Evolutionary conservation across 805 yeast species (phyloP).

Genomic region (Saturnispora saitoi): DNA sequence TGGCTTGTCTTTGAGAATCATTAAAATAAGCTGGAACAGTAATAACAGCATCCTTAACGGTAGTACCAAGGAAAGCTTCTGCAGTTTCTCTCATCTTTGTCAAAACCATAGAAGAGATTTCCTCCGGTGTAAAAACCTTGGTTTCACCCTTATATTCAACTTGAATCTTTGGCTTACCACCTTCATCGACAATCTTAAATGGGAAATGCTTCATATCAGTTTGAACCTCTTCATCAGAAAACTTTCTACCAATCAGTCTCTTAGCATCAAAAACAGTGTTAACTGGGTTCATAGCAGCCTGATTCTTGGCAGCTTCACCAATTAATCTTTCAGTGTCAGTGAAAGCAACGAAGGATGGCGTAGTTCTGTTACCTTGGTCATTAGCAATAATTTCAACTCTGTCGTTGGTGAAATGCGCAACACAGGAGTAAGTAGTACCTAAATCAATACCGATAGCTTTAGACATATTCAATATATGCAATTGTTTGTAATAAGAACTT

Average conservation of each 20-base stretch:
- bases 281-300: slow-evolving; percentile 85
- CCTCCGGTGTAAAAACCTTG: slow-evolving; percentile 88
- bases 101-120: slow-evolving; percentile 87
- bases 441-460: slow-evolving; percentile 65
- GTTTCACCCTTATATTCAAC: slow-evolving; percentile 81
- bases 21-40: slow-evolving; percentile 97
- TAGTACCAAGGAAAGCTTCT: slow-evolving; percentile 78
- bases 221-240: slow-evolving; percentile 73
- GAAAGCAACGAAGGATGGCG: slow-evolving; percentile 94
- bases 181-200: slow-evolving; percentile 65
- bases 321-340: slow-evolving; percentile 86
- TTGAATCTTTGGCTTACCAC: slow-evolving; percentile 74
- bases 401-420: slow-evolving; percentile 85
- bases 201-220: slow-evolving; percentile 79
- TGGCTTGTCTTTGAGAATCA: slow-evolving; percentile 97
- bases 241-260: slow-evolving; percentile 89
- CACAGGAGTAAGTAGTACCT: slow-evolving; percentile 91
- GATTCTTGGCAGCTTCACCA: slow-evolving; percentile 96
- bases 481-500: not conserved
- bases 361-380: slow-evolving; percentile 97
- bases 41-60: slow-evolving; percentile 85
- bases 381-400: slow-evolving; percentile 93
- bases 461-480: slow-evolving; percentile 18
- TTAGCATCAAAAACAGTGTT: slow-evolving; percentile 88
- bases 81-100: slow-evolving; percentile 84